These are phyloP conservation scores for Drechslerella stenobrocha DNA, from an alignment of 2,329 filamentous ascomycete genomes.

Conservation along the genomic window DNA sequence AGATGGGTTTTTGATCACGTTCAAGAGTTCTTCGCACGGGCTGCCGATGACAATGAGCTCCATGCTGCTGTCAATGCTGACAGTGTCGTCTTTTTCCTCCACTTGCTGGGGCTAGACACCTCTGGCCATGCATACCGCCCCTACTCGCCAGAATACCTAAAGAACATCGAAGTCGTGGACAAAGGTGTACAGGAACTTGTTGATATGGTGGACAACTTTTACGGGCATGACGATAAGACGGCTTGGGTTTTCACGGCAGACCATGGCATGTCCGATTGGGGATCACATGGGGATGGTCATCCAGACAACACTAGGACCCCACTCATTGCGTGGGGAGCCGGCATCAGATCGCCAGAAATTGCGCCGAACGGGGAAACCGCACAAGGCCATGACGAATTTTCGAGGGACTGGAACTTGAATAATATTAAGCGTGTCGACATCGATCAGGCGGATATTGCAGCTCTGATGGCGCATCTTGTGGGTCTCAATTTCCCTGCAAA, in stretches of 20 bases:
- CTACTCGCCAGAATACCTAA: conserved; percentile 91
- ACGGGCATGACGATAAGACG: conserved; percentile 76
- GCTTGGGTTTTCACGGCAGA: conserved; percentile 97
- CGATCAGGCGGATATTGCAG: conserved; percentile 87
- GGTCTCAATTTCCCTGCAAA: conserved; percentile 92
- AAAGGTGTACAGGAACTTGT: conserved; percentile 83
- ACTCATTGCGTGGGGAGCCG: conserved; percentile 89
- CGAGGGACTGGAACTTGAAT: conserved; percentile 82
- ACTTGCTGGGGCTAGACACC: conserved; percentile 88
- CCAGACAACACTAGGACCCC: conserved; percentile 96
- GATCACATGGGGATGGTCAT: conserved; percentile 97
- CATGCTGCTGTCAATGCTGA: conserved; percentile 74
- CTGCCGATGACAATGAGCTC: conserved; percentile 75
- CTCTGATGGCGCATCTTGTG: conserved; percentile 89
- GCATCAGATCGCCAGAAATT: conserved; percentile 76
- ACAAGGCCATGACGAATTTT: conserved; percentile 87
- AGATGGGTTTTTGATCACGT: conserved; percentile 96
- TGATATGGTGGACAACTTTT: conserved; percentile 80
- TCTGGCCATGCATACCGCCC: conserved; percentile 82
- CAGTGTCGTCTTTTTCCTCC: conserved; percentile 91
- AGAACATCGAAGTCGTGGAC: conserved; percentile 94
- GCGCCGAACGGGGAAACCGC: conserved; percentile 80
- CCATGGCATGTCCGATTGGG: conserved; percentile 98
- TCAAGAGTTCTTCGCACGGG: conserved; percentile 79
- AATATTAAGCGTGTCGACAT: conserved; percentile 85